Base-by-base conservation (phyloP, 78 protist genomes). In the Acrasis kona region DNA sequence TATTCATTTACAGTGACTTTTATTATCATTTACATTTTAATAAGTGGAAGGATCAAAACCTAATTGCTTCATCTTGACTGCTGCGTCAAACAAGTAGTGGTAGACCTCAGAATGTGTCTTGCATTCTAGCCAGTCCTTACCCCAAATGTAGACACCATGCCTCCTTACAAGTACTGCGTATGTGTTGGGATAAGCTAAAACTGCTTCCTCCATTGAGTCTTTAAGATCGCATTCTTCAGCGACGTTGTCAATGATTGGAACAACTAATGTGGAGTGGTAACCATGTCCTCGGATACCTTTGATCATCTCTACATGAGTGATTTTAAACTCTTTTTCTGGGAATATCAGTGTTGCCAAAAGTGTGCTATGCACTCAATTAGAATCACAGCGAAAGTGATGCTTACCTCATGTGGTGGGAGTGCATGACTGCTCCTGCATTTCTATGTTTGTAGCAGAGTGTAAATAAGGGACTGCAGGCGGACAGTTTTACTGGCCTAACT, bases 141-240 rank as follows among this genome's bases (percentile, higher is more conserved):
- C 96, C 97, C 97, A 93, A n/a, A 91, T 88, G 74, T 90, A 93
- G 12, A 89, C 83, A 36, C 97, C 97, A 70, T 93, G 97, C 36
- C 97, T 69, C 29, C 95, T 80, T 27, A 93, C 97, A 32, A 93
- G 82, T 10, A 93, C 92, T 8, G 92, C 92, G 37, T 76, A 70
- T 5, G 95, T 40, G 19, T 91, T 61, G 32, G 97, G 97, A 65
- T 93, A 87, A 32, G 39, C 70, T 19, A 37, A n/a, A 72, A 89
- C 84, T n/a, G 90, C 90, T 0, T 28, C 57, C 0, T 41, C 57
- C 85, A 85, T 37, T 34, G 32, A 7, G 8, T 3, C 32, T 30
- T 1, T 6, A 10, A 85, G 30, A 19, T 85, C 85, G 29, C 37
- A 10, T 19, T 85, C 89, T 6, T 2, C 10, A 19, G 80, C 74